phyloP scores from a whole-genome alignment of 345 rosid species.

The Populus euphratica region DNA sequence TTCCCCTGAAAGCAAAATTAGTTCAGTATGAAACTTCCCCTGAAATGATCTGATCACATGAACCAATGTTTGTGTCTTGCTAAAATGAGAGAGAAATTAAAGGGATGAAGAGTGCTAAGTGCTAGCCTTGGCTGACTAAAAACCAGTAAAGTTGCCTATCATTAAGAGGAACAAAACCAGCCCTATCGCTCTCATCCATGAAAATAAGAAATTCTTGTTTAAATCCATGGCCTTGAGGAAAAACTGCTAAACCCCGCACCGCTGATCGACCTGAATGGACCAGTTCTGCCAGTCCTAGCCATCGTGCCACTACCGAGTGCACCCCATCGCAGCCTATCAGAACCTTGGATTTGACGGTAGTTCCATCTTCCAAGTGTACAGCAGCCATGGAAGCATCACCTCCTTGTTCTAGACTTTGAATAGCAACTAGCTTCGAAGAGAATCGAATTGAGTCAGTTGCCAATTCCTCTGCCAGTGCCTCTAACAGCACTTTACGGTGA shows the following conservation, averaged over 20 bases:
- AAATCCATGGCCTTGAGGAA: conserved; percentile 37
- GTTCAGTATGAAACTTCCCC: neutral
- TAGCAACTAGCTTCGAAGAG: conserved; percentile 26
- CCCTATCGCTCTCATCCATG: conserved; percentile 30
- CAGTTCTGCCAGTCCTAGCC: conserved; percentile 33
- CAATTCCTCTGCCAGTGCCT: conserved; percentile 35
- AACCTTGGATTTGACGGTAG: conserved; percentile 32
- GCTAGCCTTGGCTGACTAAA: conserved; percentile 20
- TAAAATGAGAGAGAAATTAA: neutral
- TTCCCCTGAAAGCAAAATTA: conserved; percentile 9
- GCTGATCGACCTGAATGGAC: conserved; percentile 31
- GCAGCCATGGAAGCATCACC: conserved; percentile 2
- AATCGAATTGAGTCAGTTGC: conserved; percentile 29
- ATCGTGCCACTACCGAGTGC: conserved; percentile 29
- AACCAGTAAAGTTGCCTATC: conserved; percentile 34
- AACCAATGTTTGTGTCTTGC: neutral
- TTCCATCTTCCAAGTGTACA: conserved; percentile 31
- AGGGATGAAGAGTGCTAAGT: neutral
- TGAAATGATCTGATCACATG: neutral
- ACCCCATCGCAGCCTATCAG: conserved; percentile 46
- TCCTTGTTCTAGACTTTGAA: conserved; percentile 15
- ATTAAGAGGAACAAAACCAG: conserved; percentile 27
- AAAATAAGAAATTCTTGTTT: conserved; percentile 13
- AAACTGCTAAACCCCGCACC: conserved; percentile 27
- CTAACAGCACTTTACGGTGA: conserved; percentile 27